These are phyloP conservation scores for Litsea cubeba DNA, from an alignment of 164 flowering plant genomes.

Conservation along the genomic window DNA sequence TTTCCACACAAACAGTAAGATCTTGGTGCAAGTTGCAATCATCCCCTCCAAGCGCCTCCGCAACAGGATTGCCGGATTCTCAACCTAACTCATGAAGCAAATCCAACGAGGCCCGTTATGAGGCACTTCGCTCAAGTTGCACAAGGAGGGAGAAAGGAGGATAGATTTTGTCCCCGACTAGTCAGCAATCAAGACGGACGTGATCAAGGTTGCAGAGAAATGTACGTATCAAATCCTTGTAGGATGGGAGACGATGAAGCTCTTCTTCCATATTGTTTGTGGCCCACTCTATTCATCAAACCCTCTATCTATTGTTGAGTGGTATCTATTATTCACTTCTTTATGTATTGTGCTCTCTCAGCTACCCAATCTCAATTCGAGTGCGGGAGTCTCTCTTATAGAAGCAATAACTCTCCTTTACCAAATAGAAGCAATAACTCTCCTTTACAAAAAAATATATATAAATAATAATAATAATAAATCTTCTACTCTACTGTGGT, in stretches of 20 bases:
- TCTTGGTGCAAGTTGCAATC: conserved; percentile 44
- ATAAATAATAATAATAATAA: conserved; percentile 20
- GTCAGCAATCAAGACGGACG: conserved; percentile 52
- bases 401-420: conserved; percentile 61
- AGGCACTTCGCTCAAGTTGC: too few relatives aligned
- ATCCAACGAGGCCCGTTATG: too few relatives aligned
- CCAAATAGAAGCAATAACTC: conserved; percentile 69
- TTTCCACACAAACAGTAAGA: conserved; percentile 78
- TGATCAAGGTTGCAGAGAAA: conserved; percentile 39
- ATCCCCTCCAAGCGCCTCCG: too few relatives aligned
- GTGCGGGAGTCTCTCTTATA: conserved; percentile 86
- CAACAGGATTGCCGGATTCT: too few relatives aligned
- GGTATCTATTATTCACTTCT: conserved; percentile 98
- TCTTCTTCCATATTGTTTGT: conserved; percentile 90
- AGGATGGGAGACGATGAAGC: conserved; percentile 98
- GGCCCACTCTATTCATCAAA: conserved; percentile 83
- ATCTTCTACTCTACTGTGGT: conserved; percentile 90
- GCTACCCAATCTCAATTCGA: conserved; percentile 96
- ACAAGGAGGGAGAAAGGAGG: conserved; percentile 47
- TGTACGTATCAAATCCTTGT: conserved; percentile 42
- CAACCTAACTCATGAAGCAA: too few relatives aligned
- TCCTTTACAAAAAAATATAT: too few relatives aligned
- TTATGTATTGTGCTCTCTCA: conserved; percentile 89
- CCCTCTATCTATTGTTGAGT: conserved; percentile 91
- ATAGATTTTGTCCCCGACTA: conserved; percentile 74